These are phyloP conservation scores for Tuber borchii DNA, from an alignment of 495 filamentous ascomycete species.

Conservation along the genomic window DNA sequence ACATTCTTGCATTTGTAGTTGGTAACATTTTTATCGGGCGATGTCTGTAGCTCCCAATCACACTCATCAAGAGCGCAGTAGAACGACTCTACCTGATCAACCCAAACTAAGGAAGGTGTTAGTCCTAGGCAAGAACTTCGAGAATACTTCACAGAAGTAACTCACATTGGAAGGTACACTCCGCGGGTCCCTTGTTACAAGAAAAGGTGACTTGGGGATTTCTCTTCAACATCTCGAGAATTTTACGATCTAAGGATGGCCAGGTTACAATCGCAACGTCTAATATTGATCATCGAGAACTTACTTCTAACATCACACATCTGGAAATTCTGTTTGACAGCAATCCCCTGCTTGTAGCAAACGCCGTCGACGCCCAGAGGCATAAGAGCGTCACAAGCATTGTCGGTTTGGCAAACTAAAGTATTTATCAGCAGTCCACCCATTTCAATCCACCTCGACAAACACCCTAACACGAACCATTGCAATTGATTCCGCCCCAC, in stretches of 20 bases:
- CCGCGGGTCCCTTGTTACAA: constrained; percentile 63
- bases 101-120: constrained; percentile 65
- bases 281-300: not conserved
- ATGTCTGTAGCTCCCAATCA: constrained; percentile 59
- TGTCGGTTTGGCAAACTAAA: constrained; percentile 77
- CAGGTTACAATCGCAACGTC: not conserved
- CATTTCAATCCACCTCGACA: constrained; percentile 66
- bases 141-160: constrained; percentile 4
- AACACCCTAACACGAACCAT: constrained; percentile 45
- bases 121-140: constrained; percentile 36
- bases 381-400: constrained; percentile 79
- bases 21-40: constrained; percentile 69
- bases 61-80: constrained; percentile 86
- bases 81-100: constrained; percentile 87
- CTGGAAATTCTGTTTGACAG: constrained; percentile 90
- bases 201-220: constrained; percentile 91
- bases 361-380: constrained; percentile 69
- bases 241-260: constrained; percentile 53
- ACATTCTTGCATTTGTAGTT: constrained; percentile 77
- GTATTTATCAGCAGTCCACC: constrained; percentile 61
- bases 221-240: constrained; percentile 74
- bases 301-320: constrained; percentile 95
- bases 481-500: constrained; percentile 98
- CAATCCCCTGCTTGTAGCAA: constrained; percentile 83
- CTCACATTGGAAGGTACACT: constrained; percentile 83